These are phyloP conservation scores for Vitis rupestris DNA, from an alignment of 164 flowering plant species.

Conservation along the genomic window DNA sequence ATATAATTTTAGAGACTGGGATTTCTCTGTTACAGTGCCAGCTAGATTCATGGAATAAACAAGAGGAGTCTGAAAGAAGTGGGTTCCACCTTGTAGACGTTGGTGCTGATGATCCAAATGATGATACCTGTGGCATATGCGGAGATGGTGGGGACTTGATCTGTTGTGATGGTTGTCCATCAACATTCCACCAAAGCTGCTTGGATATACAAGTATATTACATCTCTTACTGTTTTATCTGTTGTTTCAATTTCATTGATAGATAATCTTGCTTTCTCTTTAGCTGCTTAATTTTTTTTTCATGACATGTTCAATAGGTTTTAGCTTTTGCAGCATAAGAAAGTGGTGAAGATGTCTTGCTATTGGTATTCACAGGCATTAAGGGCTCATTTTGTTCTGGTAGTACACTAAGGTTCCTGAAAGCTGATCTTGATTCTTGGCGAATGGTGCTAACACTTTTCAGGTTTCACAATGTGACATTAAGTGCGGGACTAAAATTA, in stretches of 20 bases:
- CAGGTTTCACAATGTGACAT: background rate
- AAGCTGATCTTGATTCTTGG: too few species aligned
- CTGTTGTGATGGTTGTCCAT: slow-evolving; percentile 80
- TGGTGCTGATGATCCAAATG: slow-evolving; percentile 63
- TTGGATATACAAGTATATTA: slow-evolving; percentile 46
- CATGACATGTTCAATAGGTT: background rate
- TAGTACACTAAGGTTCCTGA: background rate
- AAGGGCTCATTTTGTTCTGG: background rate
- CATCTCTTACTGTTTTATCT: background rate
- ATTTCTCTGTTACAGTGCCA: slow-evolving; percentile 51
- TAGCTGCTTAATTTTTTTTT: background rate
- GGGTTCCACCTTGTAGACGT: slow-evolving; percentile 41
- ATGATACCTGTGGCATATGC: slow-evolving; percentile 74
- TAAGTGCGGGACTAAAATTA: background rate
- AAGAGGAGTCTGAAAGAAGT: slow-evolving; percentile 29
- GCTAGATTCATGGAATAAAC: slow-evolving; percentile 58
- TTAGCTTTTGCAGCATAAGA: too few species aligned
- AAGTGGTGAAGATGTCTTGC: background rate
- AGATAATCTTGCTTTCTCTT: background rate
- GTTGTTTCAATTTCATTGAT: background rate
- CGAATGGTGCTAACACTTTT: too few species aligned
- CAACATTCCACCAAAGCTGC: slow-evolving; percentile 72
- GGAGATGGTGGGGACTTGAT: slow-evolving; percentile 79
- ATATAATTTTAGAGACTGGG: slow-evolving; percentile 49
- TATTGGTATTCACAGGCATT: background rate